Evolutionary conservation across 2,329 filamentous ascomycete genomes (phyloP), one percentile per base, ranked within the genome.

Genomic region (Helminthosporium solani): DNA sequence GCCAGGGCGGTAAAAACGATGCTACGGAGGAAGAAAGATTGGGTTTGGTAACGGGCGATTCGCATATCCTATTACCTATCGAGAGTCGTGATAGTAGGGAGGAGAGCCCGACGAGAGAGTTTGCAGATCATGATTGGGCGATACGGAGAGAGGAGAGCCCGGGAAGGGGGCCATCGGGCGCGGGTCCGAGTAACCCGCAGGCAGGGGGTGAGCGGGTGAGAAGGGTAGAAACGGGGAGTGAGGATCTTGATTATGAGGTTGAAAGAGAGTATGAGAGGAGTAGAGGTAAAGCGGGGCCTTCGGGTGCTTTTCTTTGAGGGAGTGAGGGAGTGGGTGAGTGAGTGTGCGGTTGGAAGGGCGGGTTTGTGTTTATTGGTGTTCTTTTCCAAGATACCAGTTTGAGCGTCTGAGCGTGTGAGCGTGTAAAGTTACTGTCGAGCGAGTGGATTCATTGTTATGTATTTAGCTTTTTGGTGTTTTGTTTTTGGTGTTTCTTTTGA

Each of bases 1-100:
- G 63, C 38, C 54, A 53, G 68, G 54, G 63, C 11, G 49, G 49
- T 57, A 53, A 67, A 60, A 43, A 64, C 60, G 51, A 67, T 63
- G 81, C 81, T 2, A 91, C 87, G 0, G 90, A 95, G 66, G 90
- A 96, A 71, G 90, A 95, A 70, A 77, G 82, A 15, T 70, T 92
- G 6, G 90, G 90, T 0, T 79, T 96, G 3, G 90, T 95, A n/a
- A 86, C 86, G 57, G 86, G 87, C 20, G 86, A 90, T 62, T 78
- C 76, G 2, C 41, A 52, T 11, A 52, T 60, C 9, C 41, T 66
- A 6, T 55, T 69, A 7, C 63, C 64, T 1, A 65, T 66, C 11
- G 47, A 47, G 14, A 64, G 62, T 23, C 48, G 52, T 11, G 53
- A 49, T 12, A 58, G 52, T 25, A 53, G 56, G 7, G 60, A 61